Base-by-base conservation (phyloP, 1,284 basidiomycete genomes). In the Puccinia novopanici region DNA sequence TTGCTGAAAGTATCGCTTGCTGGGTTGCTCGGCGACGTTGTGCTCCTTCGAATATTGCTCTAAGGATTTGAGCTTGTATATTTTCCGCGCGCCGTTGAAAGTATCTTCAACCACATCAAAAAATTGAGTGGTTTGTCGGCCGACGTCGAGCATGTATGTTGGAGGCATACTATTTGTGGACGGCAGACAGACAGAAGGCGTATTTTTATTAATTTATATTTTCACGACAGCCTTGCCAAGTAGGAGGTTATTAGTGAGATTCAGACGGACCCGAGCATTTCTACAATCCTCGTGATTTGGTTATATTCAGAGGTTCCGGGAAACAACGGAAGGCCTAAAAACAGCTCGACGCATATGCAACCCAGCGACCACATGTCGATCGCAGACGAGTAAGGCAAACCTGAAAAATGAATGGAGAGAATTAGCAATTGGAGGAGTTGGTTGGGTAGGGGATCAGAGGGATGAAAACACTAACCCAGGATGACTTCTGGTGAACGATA, bases 231-330 rank as follows among this genome's bases (percentile, higher is more conserved):
- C 3, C 37, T 30, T 48, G 2, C 6, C 34, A 42, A n/a, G 13
- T 13, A 27, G 5, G 0, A 24, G 52, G 24, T 52, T 48, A 17
- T 70, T 27, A 15, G 27, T 13, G 40, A 50, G 24, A 19, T 10
- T 13, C 3, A 27, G 42, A 88, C 91, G 74, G 86, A 95, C 93
- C 96, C 96, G 48, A 99, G 90, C 95, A 99, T 98, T 85, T 98
- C 96, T 59, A 97, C 92, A 82, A 99, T 98, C 75, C 96, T 89
- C 54, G 93, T 95, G 76, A 98, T 90, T 86, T 99, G 96, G 87
- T 99, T 99, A 87, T 98, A 99, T 87, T 99, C 97, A 88, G 94
- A 96, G 30, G 97, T 98, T 34, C 96, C 97, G 0, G 96, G 96
- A 88, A 99, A 99, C 48, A 99, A 88, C 22, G 96, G 96, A 74